Conservation (phyloP, 768 basidiomycete species). For the Cystobasidium onofrii region DNA sequence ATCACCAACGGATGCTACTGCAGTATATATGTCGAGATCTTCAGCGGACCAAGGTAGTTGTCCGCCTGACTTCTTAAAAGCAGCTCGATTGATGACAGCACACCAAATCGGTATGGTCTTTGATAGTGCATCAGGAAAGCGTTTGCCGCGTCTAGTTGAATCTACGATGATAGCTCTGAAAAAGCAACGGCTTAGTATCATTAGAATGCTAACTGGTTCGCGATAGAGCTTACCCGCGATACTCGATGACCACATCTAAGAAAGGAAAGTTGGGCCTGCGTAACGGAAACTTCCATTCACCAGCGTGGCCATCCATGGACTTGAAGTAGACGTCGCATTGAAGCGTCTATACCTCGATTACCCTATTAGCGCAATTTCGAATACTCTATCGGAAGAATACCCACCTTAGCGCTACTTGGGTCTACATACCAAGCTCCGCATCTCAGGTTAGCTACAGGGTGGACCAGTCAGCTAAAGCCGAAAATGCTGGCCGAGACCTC, state of each 20-base stretch:
- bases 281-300: constrained; percentile 52
- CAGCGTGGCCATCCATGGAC: constrained; percentile 40
- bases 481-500: too few species aligned
- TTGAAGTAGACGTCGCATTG: constrained; percentile 38
- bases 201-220: neutral
- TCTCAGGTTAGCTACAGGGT: constrained; percentile 72
- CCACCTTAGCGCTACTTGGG: constrained; percentile 52
- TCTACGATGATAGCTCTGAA: constrained; percentile 74
- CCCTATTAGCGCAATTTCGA: constrained; percentile 36
- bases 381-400: constrained; percentile 37
- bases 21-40: constrained; percentile 30
- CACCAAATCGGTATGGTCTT: constrained; percentile 97
- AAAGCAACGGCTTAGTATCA: neutral
- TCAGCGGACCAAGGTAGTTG: constrained; percentile 4
- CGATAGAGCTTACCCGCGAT: constrained; percentile 54
- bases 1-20: constrained; percentile 25
- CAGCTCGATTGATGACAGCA: constrained; percentile 66
- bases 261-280: constrained; percentile 81
- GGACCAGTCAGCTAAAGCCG: too few species aligned
- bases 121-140: constrained; percentile 84
- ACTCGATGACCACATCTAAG: constrained; percentile 53
- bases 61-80: constrained; percentile 41
- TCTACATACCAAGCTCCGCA: constrained; percentile 92
- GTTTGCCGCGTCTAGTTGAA: constrained; percentile 84
- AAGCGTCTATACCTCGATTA: neutral